Conservation (phyloP, 768 basidiomycete genomes). For the Calocybe gangraenosa region DNA sequence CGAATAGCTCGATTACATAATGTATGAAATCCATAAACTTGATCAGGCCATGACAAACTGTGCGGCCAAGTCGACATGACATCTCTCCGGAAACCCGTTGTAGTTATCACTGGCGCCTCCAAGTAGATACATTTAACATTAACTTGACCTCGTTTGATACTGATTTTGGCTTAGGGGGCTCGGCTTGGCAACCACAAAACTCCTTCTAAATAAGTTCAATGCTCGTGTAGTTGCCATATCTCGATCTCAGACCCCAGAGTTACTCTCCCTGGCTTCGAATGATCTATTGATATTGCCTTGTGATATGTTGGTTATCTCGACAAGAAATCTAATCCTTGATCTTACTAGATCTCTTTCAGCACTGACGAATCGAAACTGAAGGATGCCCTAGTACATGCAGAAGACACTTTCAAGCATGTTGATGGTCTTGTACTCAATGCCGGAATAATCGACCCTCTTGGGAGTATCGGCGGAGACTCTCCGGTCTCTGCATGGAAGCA, state of each 20-base stretch:
- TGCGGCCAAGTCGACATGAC: constrained; percentile 10
- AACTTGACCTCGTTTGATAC: constrained; percentile 4
- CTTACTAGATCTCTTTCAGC: constrained; percentile 34
- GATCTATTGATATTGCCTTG: constrained; percentile 58
- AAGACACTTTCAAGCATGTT: constrained; percentile 54
- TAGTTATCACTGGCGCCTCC: constrained; percentile 85
- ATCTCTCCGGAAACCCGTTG: constrained; percentile 41
- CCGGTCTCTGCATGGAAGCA: constrained; percentile 58
- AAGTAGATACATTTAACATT: constrained; percentile 38
- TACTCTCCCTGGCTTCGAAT: constrained; percentile 45
- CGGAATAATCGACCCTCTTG: constrained; percentile 69
- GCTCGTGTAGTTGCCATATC: constrained; percentile 76
- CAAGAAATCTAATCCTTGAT: constrained; percentile 8
- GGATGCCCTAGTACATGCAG: constrained; percentile 51
- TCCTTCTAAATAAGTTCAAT: constrained; percentile 58
- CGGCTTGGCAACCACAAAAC: constrained; percentile 73
- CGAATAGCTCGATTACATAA: too few species aligned
- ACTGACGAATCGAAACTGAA: constrained; percentile 51
- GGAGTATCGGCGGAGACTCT: constrained; percentile 48
- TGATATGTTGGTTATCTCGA: constrained; percentile 59
- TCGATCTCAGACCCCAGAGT: constrained; percentile 63
- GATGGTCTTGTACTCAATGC: constrained; percentile 86
- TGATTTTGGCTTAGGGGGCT: constrained; percentile 43
- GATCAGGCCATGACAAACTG: not conserved
- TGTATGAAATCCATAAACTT: too few species aligned